These are phyloP conservation scores for Pseudopithomyces chartarum DNA, from an alignment of 2,329 filamentous ascomycete genomes.

Conservation along the genomic window DNA sequence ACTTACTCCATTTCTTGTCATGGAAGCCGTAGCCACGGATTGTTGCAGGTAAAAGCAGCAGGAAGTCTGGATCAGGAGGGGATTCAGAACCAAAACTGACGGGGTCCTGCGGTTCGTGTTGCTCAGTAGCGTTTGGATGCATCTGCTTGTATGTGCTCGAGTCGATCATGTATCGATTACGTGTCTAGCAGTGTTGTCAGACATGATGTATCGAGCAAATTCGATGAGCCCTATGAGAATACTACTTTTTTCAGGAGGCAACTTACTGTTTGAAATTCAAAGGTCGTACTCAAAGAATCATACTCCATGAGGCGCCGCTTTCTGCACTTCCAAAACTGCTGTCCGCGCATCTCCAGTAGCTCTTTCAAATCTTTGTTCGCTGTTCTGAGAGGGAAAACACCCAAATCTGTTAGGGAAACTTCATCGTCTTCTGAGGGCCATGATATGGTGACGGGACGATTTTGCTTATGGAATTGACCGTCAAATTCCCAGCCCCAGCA, in stretches of 20 bases:
- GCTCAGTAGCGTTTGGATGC: neutral
- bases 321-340: conserved; percentile 11
- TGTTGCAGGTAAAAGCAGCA: conserved; percentile 20
- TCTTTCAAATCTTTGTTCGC: neutral
- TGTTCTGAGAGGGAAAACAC: conserved; percentile 5
- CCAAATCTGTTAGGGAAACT: neutral
- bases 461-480: conserved; percentile 7
- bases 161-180: conserved; percentile 12
- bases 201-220: too few species aligned
- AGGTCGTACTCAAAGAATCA: conserved; percentile 1
- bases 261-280: conserved; percentile 6
- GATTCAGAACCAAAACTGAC: conserved; percentile 28
- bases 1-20: conserved; percentile 14
- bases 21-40: conserved; percentile 9
- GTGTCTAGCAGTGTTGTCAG: neutral
- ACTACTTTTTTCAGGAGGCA: neutral
- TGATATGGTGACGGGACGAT: neutral
- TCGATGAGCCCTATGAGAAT: neutral
- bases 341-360: conserved; percentile 9
- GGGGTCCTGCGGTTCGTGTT: neutral
- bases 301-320: conserved; percentile 4
- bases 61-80: neutral
- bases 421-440: conserved; percentile 3
- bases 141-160: conserved; percentile 10
- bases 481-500: conserved; percentile 13